Evolutionary conservation across 306 rosid genomes (phyloP), one percentile per base, ranked within the genome.

Genomic region (Cicer arietinum): DNA sequence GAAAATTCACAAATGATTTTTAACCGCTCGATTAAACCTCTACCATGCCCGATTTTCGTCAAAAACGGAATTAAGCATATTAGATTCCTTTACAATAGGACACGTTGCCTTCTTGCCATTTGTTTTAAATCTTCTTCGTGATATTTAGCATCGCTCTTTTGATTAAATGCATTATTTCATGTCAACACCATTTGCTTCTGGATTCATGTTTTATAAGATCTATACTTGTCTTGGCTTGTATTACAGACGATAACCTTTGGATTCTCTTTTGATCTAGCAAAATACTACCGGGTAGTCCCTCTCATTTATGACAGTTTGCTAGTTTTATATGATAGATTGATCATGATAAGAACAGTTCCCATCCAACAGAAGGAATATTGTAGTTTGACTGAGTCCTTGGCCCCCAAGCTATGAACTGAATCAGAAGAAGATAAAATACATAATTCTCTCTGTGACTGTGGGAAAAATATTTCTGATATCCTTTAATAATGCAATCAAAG

Each of bases 201-300:
- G 74, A 40, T 44, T 77, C 68, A 9, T 37, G 22, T 11, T 64
- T 65, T 45, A 17, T 50, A 60, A 13, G 77, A 42, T 46, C 65
- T 60, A 42, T 52, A 40, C 20, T 39, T 50, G 47, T 18, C 17
- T 18, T 16, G 53, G 3, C 44, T 2, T 9, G 1, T 39, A 18
- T 64, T 62, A 25, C 50, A 13, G 18, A 39, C 48, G 45, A 48
- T 77, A 17, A 70, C 64, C 42, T 40, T 60, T n/a, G 39, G 64
- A 61, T 61, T 78, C 8, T 22, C 59, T 62, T 51, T 56, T 52
- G 52, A 7, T 70, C 58, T 71, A 12, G 8, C 60, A 46, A 56
- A 45, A 52, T 58, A 44, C 42, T 7, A 37, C 51, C 17, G 16
- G 47, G 45, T 40, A 57, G 67, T 41, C 46, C 75, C 61, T 50